Evolutionary conservation across 2,329 filamentous ascomycete species (phyloP).

Genomic region (Fusarium fracticaudum): DNA sequence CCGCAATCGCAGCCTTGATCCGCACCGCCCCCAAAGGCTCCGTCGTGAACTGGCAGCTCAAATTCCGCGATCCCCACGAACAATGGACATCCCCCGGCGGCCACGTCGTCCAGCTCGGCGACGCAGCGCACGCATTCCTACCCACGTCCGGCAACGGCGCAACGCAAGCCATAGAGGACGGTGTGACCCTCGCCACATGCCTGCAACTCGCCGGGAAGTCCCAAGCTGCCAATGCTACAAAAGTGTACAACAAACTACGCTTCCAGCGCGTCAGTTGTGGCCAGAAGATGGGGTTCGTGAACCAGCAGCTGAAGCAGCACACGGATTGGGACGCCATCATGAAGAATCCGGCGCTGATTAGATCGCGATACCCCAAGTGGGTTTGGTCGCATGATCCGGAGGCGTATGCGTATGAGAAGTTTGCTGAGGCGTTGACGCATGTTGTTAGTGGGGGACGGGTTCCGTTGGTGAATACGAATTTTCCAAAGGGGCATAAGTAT

Average conservation of each 20-base stretch:
- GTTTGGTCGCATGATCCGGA: conserved; percentile 30
- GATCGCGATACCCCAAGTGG: conserved; percentile 26
- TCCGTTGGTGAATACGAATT: conserved; percentile 25
- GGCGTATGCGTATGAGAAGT: conserved; percentile 30
- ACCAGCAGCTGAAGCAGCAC: conserved; percentile 30
- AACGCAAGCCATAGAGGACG: conserved; percentile 25
- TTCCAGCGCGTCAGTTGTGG: conserved; percentile 16
- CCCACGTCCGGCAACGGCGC: conserved; percentile 29
- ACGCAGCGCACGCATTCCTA: conserved; percentile 23
- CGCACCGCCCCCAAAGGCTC: conserved; percentile 27
- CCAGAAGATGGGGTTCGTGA: conserved; percentile 24
- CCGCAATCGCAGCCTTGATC: conserved; percentile 20
- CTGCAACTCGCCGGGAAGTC: conserved; percentile 4
- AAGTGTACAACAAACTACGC: conserved; percentile 18
- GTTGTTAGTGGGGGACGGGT: conserved; percentile 15
- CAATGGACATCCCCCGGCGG: conserved; percentile 30
- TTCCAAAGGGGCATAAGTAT: conserved; percentile 24
- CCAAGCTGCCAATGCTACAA: conserved; percentile 20
- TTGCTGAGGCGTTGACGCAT: conserved; percentile 25
- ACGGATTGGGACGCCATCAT: conserved; percentile 29
- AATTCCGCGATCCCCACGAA: conserved; percentile 28
- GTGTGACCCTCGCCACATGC: conserved; percentile 22
- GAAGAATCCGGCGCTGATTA: conserved; percentile 19
- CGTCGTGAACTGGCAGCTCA: conserved; percentile 31
- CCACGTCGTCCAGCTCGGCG: conserved; percentile 22